Percentiles rank a stretch among this genome's conserved stretches.
Evolutionary conservation across 179 eudicot genomes (phyloP).

Genomic region (Silene noctiflora): DNA sequence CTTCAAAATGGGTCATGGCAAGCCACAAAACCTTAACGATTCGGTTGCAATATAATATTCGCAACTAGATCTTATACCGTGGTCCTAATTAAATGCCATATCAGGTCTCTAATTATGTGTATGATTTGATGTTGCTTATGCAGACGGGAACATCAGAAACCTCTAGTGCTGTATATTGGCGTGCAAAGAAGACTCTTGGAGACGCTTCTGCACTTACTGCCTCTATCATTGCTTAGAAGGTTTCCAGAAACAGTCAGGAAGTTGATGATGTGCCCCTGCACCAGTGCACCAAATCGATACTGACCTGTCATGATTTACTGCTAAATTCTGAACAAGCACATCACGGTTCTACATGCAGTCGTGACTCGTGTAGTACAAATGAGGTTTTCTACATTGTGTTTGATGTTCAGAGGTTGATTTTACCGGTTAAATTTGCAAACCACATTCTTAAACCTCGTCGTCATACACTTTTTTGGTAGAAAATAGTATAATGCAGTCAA

Average conservation of each 20-base stretch:
- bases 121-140: slow-evolving; percentile 9
- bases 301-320: background rate
- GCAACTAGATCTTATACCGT: background rate
- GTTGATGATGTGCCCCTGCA: background rate
- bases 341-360: background rate
- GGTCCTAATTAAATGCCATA: background rate
- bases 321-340: background rate
- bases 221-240: slow-evolving; percentile 2
- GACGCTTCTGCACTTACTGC: slow-evolving; percentile 36
- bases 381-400: background rate
- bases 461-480: background rate
- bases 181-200: slow-evolving; percentile 63
- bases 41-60: background rate
- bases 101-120: background rate
- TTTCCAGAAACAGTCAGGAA: background rate
- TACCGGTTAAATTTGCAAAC: background rate
- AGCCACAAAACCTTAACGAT: background rate
- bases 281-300: background rate
- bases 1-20: background rate
- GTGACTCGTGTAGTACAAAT: background rate
- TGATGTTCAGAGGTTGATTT: background rate
- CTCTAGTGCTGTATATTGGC: slow-evolving; percentile 71
- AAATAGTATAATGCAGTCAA: background rate
- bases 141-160: slow-evolving; percentile 88
- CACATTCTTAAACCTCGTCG: background rate